phyloP scores from a whole-genome alignment of 345 rosid species.

The Dipteronia dyeriana region DNA sequence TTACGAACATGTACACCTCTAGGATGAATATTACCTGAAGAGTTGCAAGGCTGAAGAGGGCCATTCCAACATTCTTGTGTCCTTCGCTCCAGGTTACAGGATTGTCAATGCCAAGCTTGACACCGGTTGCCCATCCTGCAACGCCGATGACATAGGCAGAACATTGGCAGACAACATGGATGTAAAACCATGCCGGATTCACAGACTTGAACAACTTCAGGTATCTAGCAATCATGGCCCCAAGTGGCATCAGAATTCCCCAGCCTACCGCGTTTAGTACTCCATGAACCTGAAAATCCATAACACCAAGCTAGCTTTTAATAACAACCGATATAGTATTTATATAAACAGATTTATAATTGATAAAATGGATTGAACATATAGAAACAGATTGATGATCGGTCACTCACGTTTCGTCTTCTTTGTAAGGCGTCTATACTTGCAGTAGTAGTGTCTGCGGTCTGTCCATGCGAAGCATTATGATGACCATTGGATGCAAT shows the following conservation, averaged over 20 bases:
- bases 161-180: conserved; percentile 63
- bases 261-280: conserved; percentile 79
- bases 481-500: background rate
- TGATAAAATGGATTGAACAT: background rate
- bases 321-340: background rate
- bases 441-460: conserved; percentile 35
- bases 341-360: too few relatives aligned
- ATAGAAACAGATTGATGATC: background rate
- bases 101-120: conserved; percentile 58
- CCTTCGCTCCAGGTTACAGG: conserved; percentile 33
- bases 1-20: too few relatives aligned
- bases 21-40: conserved; percentile 50
- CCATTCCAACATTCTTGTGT: conserved; percentile 67
- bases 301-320: background rate
- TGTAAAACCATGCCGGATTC: conserved; percentile 83
- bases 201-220: conserved; percentile 66
- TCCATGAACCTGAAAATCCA: conserved; percentile 64
- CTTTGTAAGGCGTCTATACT: conserved; percentile 30
- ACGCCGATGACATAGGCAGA: conserved; percentile 77
- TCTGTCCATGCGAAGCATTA: conserved; percentile 19
- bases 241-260: conserved; percentile 77
- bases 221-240: conserved; percentile 74
- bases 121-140: conserved; percentile 83
- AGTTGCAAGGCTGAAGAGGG: conserved; percentile 63
- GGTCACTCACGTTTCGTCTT: conserved; percentile 65